Evolutionary conservation across 495 filamentous ascomycete species (phyloP).

Genomic region (Hypoxylon crocopeplum): DNA sequence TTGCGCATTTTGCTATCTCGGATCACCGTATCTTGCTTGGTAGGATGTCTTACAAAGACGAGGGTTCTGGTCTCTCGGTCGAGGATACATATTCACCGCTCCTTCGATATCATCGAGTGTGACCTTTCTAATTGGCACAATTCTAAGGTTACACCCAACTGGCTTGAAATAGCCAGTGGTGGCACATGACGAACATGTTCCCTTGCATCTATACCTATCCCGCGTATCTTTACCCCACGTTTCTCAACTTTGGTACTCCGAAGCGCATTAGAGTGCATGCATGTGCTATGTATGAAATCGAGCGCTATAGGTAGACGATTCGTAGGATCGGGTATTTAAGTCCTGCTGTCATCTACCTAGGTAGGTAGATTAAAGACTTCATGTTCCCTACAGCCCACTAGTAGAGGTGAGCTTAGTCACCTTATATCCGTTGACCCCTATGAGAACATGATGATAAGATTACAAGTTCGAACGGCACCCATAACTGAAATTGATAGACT

Average conservation of each 20-base stretch:
- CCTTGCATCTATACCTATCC: slow-evolving; percentile 17
- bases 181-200: slow-evolving; percentile 30
- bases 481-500: too few relatives aligned
- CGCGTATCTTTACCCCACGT: slow-evolving; percentile 30
- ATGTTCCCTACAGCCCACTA: not conserved
- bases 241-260: slow-evolving; percentile 6
- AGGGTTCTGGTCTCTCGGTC: not conserved
- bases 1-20: too few relatives aligned
- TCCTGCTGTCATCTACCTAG: too few relatives aligned
- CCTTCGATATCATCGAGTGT: slow-evolving; percentile 9
- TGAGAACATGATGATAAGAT: too few relatives aligned
- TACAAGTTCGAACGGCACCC: too few relatives aligned
- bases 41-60: not conserved
- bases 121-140: slow-evolving; percentile 15
- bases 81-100: slow-evolving; percentile 34
- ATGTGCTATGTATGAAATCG: slow-evolving; percentile 4
- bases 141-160: slow-evolving; percentile 22
- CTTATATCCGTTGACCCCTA: not conserved
- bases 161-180: slow-evolving; percentile 23
- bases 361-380: too few relatives aligned
- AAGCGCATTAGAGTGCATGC: slow-evolving; percentile 13
- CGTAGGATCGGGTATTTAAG: too few relatives aligned
- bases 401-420: not conserved
- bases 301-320: not conserved
- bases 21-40: not conserved